Evolutionary conservation across 176 grass and related monocot genomes (phyloP).

Genomic region (Saccharum officinarum): DNA sequence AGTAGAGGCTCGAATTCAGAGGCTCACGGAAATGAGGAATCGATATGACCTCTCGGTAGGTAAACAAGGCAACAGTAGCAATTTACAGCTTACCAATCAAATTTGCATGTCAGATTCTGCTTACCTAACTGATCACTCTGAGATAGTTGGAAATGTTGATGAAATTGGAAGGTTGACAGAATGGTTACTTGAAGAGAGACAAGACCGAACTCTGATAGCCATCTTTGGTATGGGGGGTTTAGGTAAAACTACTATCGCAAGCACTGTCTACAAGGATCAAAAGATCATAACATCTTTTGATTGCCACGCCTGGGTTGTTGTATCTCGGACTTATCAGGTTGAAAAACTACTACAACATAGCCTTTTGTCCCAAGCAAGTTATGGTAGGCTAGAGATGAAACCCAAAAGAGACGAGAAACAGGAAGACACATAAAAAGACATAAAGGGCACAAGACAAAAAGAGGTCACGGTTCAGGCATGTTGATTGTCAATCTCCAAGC

Average conservation of each 20-base stretch:
- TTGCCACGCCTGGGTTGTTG: constrained; percentile 21
- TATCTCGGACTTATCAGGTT: constrained; percentile 18
- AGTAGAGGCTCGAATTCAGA: constrained; percentile 11
- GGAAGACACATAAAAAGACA: no score
- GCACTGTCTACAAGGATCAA: constrained; percentile 13
- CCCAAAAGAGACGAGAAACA: no score
- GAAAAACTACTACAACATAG: no score
- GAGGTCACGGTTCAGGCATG: no score
- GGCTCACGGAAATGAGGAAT: constrained; percentile 16
- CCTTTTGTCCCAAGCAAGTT: no score
- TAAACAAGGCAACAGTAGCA: not conserved
- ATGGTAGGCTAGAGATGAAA: no score
- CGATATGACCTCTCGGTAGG: constrained; percentile 7
- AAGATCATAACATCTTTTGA: constrained; percentile 8
- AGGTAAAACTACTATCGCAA: not conserved
- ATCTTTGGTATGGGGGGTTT: constrained; percentile 45
- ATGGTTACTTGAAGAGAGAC: constrained; percentile 5
- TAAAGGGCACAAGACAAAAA: no score
- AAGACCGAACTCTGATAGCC: constrained; percentile 11
- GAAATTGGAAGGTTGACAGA: constrained; percentile 5
- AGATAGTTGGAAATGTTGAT: constrained; percentile 22
- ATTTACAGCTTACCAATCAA: not conserved
- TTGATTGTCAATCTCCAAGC: no score
- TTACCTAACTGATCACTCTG: not conserved
- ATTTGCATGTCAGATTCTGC: not conserved